Base-by-base conservation (phyloP, 441 rosid species). In the Capsella rubella region DNA sequence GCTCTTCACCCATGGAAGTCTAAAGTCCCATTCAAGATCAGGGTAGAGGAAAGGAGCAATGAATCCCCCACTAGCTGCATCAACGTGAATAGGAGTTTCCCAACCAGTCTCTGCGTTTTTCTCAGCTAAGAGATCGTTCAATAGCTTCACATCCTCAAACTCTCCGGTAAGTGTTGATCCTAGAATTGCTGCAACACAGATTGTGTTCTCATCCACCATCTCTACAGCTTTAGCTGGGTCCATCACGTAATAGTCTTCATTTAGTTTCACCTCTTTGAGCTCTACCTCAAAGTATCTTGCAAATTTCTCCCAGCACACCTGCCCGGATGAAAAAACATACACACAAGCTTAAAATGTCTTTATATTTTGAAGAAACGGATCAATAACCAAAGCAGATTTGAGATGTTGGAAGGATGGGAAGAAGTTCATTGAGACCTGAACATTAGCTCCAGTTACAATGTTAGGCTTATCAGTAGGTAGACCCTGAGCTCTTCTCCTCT, bases 261-360 rank as follows among this genome's bases (percentile, higher is more conserved):
- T 81, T 69, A 89, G 84, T 72, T 88, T 91, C 82, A 89, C 95
- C 69, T 89, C 95, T 77, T 90, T 88, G 52, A 90, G 82, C 67
- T 90, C 94, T 14, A 92, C 96, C 78, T 90, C 96, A 53, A 92
- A 92, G 85, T 90, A 92, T 78, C 92, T 84, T 0, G 93, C 95
- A 76, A 91, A 91, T 46, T 89, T 89, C 85, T 91, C 90, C 97
- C 95, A 92, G 71, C 95, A 92, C 14, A 90, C 97, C 91, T 91
- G 63, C 3, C n/a, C 14, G 4, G 73, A 69, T 68, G 21, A 31
- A 29, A 29, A 8, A 31, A 0, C n/a, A 13, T 14, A 42, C 14
- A 42, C 15, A 42, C 47, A 18, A 15, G 5, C 13, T 21, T 0
- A 8, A 15, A 71, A 16, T 5, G 16, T 50, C 13, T 15, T 34